These are phyloP conservation scores for Physocladia obscura DNA, from an alignment of 192 early-diverging fungal species.

Conservation along the genomic window DNA sequence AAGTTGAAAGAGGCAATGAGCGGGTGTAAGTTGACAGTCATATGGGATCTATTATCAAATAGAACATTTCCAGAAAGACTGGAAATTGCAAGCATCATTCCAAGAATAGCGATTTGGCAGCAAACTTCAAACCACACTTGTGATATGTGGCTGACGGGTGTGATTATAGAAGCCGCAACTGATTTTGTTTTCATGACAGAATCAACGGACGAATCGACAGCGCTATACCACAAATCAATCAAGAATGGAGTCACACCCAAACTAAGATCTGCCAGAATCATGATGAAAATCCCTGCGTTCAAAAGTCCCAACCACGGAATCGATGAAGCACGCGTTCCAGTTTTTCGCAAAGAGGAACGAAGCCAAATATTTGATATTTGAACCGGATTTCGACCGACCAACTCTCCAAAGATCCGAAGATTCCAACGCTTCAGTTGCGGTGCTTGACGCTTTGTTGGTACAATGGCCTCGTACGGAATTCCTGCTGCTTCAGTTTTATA, in stretches of 20 bases:
- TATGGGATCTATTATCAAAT: slow-evolving; percentile 11
- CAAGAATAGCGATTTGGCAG: neutral
- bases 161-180: neutral
- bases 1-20: slow-evolving; percentile 11
- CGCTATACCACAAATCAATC: neutral
- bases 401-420: neutral
- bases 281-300: neutral
- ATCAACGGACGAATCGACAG: neutral
- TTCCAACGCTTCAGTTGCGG: neutral
- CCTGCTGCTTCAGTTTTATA: neutral
- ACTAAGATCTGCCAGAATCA: neutral
- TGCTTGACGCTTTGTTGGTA: neutral
- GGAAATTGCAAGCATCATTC: neutral
- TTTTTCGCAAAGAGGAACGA: neutral
- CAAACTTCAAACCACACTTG: neutral
- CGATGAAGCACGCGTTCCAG: slow-evolving; percentile 1
- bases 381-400: neutral
- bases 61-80: neutral
- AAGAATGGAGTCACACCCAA: neutral
- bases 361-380: slow-evolving; percentile 18
- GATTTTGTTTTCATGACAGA: neutral
- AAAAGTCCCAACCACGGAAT: neutral
- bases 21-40: neutral
- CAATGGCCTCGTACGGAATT: slow-evolving; percentile 1
- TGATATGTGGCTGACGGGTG: neutral